Conservation (phyloP, 177 flowering plant genomes). For the Tripterygium wilfordii region DNA sequence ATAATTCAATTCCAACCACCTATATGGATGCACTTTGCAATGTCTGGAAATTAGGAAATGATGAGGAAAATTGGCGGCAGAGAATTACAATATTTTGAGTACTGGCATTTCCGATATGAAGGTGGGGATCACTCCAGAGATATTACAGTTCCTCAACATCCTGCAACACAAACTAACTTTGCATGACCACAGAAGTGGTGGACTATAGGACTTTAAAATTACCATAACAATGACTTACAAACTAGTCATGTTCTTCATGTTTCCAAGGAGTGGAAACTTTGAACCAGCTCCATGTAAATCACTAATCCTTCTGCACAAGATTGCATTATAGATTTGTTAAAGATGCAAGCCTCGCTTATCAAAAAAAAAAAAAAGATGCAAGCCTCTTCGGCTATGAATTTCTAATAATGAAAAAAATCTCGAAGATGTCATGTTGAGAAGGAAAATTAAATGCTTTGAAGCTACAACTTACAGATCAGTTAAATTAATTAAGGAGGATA, state of each 20-base stretch:
- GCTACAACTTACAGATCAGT: conserved; percentile 24
- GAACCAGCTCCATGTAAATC: conserved; percentile 24
- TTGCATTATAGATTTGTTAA: no score
- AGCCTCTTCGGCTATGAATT: no score
- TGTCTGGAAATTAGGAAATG: background rate
- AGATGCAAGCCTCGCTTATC: no score
- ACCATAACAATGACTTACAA: conserved; percentile 20
- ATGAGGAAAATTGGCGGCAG: background rate
- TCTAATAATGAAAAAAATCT: no score
- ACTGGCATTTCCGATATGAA: conserved; percentile 9
- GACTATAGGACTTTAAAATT: no score
- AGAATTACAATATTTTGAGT: conserved; percentile 14
- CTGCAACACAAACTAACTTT: no score
- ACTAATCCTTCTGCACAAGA: conserved; percentile 22
- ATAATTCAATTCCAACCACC: no score
- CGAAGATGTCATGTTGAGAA: no score
- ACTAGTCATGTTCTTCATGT: conserved; percentile 4
- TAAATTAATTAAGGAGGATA: conserved; percentile 17
- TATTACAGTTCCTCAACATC: conserved; percentile 32
- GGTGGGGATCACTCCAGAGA: conserved; percentile 22
- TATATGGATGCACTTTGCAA: background rate
- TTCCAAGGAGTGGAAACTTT: conserved; percentile 19
- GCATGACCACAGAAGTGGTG: no score
- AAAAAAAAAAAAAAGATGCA: no score
- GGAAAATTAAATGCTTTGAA: background rate